phyloP scores from a whole-genome alignment of 495 filamentous ascomycete species.

The Aspergillus funiculosus region DNA sequence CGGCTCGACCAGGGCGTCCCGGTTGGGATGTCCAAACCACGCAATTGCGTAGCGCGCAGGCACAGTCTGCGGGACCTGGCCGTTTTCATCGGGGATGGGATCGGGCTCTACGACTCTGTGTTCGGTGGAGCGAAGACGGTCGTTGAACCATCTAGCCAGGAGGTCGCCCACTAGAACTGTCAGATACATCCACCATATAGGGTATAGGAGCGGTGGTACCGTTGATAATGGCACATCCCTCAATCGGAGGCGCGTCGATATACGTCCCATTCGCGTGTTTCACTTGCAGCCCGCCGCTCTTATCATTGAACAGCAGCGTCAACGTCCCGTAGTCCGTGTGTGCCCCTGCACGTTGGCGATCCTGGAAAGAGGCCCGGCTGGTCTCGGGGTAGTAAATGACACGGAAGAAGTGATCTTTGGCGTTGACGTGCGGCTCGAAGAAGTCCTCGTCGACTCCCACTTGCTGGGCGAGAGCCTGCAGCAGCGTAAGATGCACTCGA shows the following conservation, averaged over 20 bases:
- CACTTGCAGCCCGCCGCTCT: conserved; percentile 8
- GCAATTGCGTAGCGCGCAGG: conserved; percentile 12
- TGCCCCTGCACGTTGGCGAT: conserved; percentile 1
- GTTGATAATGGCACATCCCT: conserved; percentile 11
- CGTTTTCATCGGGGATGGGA: neutral
- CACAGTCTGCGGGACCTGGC: neutral
- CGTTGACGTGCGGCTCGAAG: conserved; percentile 2
- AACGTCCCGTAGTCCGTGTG: conserved; percentile 12
- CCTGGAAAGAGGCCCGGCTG: neutral
- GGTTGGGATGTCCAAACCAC: conserved; percentile 13
- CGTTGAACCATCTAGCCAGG: conserved; percentile 13
- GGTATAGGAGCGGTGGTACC: neutral
- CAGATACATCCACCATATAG: neutral
- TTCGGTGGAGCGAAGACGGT: conserved; percentile 6
- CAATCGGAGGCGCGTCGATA: conserved; percentile 10
- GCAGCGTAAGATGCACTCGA: conserved; percentile 2
- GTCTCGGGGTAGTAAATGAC: conserved; percentile 10
- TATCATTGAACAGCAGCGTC: conserved; percentile 11
- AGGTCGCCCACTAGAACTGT: conserved; percentile 11
- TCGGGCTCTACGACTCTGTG: conserved; percentile 10
- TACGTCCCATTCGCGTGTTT: conserved; percentile 1
- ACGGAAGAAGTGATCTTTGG: conserved; percentile 8
- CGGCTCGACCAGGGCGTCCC: conserved; percentile 8
- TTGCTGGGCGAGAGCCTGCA: conserved; percentile 6
- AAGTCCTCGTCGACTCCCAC: conserved; percentile 5